Conservation (phyloP, 345 rosid species). For the Eucalyptus paniculata region DNA sequence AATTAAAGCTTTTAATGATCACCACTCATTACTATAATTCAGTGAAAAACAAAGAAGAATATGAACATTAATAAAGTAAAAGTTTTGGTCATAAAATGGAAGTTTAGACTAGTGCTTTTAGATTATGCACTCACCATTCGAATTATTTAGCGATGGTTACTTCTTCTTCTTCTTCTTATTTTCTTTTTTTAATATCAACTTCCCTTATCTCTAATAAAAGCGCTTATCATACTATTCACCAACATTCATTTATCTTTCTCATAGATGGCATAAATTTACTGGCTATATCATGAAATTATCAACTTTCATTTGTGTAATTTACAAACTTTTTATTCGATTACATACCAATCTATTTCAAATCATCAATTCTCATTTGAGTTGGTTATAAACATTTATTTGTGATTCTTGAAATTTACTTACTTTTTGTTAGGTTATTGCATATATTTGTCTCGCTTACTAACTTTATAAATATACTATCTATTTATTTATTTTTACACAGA, state of each 20-base stretch:
- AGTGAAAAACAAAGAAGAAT: fast-evolving
- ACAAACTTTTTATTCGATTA: fast-evolving
- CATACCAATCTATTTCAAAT: fast-evolving
- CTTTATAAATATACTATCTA: background rate
- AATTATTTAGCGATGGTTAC: no score
- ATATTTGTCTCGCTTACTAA: background rate
- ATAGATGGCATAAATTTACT: no score
- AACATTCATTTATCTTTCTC: no score
- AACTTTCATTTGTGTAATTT: background rate
- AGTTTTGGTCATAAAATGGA: fast-evolving
- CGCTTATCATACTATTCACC: background rate
- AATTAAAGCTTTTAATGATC: no score
- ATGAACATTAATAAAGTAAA: no score
- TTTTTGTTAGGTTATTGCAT: background rate
- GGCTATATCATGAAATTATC: background rate
- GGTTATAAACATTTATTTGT: background rate
- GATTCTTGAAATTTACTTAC: background rate
- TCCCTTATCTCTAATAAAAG: no score
- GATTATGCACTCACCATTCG: fast-evolving
- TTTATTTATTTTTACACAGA: background rate
- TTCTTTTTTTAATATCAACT: no score
- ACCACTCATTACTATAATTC: fast-evolving
- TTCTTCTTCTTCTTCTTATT: no score
- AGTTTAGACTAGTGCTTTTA: fast-evolving
- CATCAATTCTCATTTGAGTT: background rate